A percentile compares a stretch with the other conserved stretches of the same genome.
Conservation (phyloP, 345 rosid species). For the Arabidopsis suecica region DNA sequence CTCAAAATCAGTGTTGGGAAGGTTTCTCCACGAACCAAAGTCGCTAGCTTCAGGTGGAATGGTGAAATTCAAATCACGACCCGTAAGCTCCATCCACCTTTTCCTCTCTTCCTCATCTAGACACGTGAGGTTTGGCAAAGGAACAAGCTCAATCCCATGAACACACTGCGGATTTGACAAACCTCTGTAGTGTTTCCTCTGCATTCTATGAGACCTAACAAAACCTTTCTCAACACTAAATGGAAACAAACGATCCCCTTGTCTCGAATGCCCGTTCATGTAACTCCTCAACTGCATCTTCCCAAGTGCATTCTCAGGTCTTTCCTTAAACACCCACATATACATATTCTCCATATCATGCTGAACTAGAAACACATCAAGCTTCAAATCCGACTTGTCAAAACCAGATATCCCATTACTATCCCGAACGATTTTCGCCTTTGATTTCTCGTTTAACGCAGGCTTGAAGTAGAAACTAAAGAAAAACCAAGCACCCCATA, state of each 20-base stretch:
- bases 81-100: conserved; percentile 92
- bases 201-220: conserved; percentile 31
- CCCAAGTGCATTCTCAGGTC: conserved; percentile 96
- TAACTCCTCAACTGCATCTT: conserved; percentile 99
- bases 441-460: conserved; percentile 80
- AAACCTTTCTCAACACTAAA: conserved; percentile 95
- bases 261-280: conserved; percentile 98
- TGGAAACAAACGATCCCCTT: conserved; percentile 91
- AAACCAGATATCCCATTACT: conserved; percentile 80
- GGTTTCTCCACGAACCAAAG: conserved; percentile 90
- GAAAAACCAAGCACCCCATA: conserved; percentile 99
- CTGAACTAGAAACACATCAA: conserved; percentile 90
- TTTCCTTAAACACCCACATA: conserved; percentile 98
- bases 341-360: conserved; percentile 99
- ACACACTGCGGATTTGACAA: conserved; percentile 94
- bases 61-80: conserved; percentile 79
- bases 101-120: conserved; percentile 88
- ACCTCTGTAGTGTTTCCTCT: conserved; percentile 52
- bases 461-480: conserved; percentile 96
- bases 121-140: conserved; percentile 69
- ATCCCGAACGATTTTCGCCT: conserved; percentile 71
- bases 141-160: conserved; percentile 85
- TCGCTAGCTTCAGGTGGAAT: conserved; percentile 85
- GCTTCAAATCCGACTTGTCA: conserved; percentile 85
- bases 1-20: conserved; percentile 92